Conservation (phyloP, 805 yeast genomes). For the Candida nonsorbophila region DNA sequence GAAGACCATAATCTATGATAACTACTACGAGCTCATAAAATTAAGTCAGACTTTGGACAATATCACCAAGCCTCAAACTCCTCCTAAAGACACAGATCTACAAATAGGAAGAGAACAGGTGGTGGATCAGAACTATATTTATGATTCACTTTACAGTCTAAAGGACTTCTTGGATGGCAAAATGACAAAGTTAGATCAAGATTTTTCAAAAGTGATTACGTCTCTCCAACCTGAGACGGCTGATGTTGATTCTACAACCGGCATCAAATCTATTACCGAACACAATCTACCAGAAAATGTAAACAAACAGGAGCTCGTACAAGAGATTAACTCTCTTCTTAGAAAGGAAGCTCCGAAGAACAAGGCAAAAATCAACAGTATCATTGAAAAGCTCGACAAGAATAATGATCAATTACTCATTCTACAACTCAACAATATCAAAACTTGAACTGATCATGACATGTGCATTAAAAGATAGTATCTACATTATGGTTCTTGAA, state of each 20-base stretch:
- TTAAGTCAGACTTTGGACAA: constrained; percentile 49
- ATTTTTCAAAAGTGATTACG: constrained; percentile 16
- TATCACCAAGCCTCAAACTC: constrained; percentile 10
- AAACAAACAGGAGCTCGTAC: constrained; percentile 3
- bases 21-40: constrained; percentile 67
- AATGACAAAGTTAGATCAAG: constrained; percentile 11
- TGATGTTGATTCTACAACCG: constrained; percentile 12
- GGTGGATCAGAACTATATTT: constrained; percentile 14
- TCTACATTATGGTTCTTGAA: constrained; percentile 77
- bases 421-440: constrained; percentile 15
- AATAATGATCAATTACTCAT: constrained; percentile 16
- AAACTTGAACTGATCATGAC: no score
- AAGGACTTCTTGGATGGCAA: constrained; percentile 16
- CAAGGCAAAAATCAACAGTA: constrained; percentile 7
- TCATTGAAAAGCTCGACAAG: constrained; percentile 9
- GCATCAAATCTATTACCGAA: constrained; percentile 10
- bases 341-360: constrained; percentile 3
- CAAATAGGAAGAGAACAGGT: constrained; percentile 5
- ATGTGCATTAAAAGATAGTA: constrained; percentile 39
- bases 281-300: constrained; percentile 6
- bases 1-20: constrained; percentile 69
- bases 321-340: constrained; percentile 5
- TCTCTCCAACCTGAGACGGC: constrained; percentile 6
- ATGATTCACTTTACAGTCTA: constrained; percentile 17
- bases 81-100: constrained; percentile 3